Evolutionary conservation across 495 filamentous ascomycete genomes (phyloP), one percentile per base, ranked within the genome.

Genomic region (Talaromyces thailandensis): DNA sequence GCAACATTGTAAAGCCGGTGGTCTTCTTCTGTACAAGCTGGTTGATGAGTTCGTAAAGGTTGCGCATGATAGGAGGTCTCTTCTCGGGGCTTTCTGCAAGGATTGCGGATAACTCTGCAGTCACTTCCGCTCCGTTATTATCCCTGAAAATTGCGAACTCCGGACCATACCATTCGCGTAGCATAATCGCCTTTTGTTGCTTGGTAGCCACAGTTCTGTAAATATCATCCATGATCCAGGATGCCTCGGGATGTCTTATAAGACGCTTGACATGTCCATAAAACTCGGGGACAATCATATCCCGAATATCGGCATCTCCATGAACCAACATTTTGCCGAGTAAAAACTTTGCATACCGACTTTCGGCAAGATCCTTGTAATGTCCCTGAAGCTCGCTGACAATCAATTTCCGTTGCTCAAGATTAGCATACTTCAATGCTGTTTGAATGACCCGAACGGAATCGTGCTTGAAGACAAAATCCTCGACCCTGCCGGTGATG

Each of bases 381-480:
- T 88, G 87, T 3, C 93, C 93, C 72, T 89, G 86, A 56, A 99
- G 79, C 72, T 98, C 95, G 63, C 77, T 79, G 4, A 92, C 92
- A 67, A 99, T 98, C 75, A 86, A 83, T 73, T 86, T 89, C 63
- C 90, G 83, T 72, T 96, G 93, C 62, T 86, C 84, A 24, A 84
- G 78, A 62, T 88, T 96, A 37, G 91, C 90, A 73, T 98, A 98
- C 74, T 98, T 99, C 73, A 99, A 81, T 29, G 92, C 93, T 7
- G 92, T 96, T 78, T 99, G 95, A 29, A 99, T 86, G 52, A 96
- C 90, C 58, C 95, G 83, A 25, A 96, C 94, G 9, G 92, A 90
- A 69, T 99, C 95, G 73, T 99, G 95, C 80, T 98, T 99, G 78
- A 99, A 89, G 25, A 96, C 93, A 64, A 96, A 96, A 56, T 97